Percentiles rank a stretch among this genome's conserved stretches.
phyloP scores from a whole-genome alignment of 306 rosid species.

The Vigna mungo region DNA sequence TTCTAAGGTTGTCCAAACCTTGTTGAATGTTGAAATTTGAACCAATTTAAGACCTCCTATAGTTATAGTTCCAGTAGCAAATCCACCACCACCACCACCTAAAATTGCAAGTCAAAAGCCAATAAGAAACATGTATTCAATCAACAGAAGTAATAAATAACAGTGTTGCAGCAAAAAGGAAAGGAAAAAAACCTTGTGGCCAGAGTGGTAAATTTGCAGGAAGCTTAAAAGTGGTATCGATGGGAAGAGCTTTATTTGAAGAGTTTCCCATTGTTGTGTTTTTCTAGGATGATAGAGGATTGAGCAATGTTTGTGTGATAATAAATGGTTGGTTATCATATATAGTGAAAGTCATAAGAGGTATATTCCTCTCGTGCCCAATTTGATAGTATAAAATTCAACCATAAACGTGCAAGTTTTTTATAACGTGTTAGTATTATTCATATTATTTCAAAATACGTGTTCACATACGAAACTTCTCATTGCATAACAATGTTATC shows the following conservation, averaged over 20 bases:
- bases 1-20: constrained; percentile 49
- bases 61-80: constrained; percentile 44
- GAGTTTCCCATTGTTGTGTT: constrained; percentile 45
- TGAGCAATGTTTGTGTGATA: constrained; percentile 15
- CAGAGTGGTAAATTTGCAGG: constrained; percentile 45
- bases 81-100: constrained; percentile 43
- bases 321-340: constrained; percentile 25
- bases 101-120: neutral
- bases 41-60: constrained; percentile 35
- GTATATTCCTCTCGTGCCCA: constrained; percentile 27
- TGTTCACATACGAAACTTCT: constrained; percentile 31
- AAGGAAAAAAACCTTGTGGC: constrained; percentile 44
- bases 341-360: constrained; percentile 30
- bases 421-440: neutral
- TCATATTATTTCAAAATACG: neutral
- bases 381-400: constrained; percentile 5
- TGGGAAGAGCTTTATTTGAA: constrained; percentile 40
- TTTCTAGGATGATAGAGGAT: neutral
- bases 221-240: constrained; percentile 44
- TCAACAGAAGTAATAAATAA: neutral
- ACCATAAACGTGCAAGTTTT: constrained; percentile 29
- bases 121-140: neutral
- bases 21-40: constrained; percentile 51
- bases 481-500: neutral
- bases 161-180: neutral